Base-by-base conservation (phyloP, 306 rosid species). In the Cyamopsis tetragonoloba region DNA sequence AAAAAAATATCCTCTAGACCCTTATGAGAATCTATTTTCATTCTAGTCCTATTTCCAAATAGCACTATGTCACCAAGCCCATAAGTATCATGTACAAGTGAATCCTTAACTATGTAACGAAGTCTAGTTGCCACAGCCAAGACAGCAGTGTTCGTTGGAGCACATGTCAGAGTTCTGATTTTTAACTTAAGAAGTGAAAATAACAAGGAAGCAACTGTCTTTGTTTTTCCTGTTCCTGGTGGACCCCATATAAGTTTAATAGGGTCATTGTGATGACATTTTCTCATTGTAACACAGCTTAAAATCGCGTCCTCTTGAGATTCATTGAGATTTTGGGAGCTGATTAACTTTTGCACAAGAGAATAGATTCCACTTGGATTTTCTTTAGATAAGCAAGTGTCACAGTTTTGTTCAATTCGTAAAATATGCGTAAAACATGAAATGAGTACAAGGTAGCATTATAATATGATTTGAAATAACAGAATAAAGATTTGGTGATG, bases 181-280 rank as follows among this genome's bases (percentile, higher is more conserved):
- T 81, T 65, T 18, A 73, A 32, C 58, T 20, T 68, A 32, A 76
- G 79, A 6, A 83, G 67, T 7, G 73, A 53, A 19, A 51, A 44
- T 4, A 86, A 42, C 5, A 80, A 66, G 19, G 39, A 51, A 44
- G 77, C 83, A 2, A 81, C 80, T 0, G 86, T 86, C 86, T 81
- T 86, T n/a, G 91, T 86, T 64, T 83, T 83, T 9, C 85, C 88
- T 20, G 91, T 83, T 26, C 85, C 85, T 0, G 88, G 91, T 60
- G 88, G 91, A 0, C 91, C 91, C 88, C 88, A 86, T 14, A 86
- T 83, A 18, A 83, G 74, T 66, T 81, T 68, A 35, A 86, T 31
- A 6, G 66, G 32, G 28, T 74, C 60, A n/a, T 24, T 32, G n/a
- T 77, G 86, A 15, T 7, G 61, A 4, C 82, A 79, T 23, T 74